A percentile compares a stretch with the other conserved stretches of the same genome.
Evolutionary conservation across 768 basidiomycete species (phyloP).

Genomic region (Suillus subluteus): DNA sequence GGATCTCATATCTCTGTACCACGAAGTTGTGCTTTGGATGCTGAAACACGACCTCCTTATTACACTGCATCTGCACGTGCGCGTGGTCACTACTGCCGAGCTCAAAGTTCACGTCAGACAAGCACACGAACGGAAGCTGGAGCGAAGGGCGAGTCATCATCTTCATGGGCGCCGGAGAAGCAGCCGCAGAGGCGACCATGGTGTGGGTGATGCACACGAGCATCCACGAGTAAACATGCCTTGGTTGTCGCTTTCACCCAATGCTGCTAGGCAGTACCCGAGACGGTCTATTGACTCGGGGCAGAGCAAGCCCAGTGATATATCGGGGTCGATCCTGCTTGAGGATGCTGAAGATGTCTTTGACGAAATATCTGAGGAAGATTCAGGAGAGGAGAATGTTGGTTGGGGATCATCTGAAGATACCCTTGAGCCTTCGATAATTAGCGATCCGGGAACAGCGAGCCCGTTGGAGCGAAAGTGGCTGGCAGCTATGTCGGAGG

Average conservation of each 20-base stretch:
- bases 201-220: conserved; percentile 13
- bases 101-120: conserved; percentile 73
- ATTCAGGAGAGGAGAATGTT: conserved; percentile 48
- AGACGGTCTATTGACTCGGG: conserved; percentile 52
- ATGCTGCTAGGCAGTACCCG: conserved; percentile 49
- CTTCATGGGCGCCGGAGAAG: conserved; percentile 27
- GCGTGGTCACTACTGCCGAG: conserved; percentile 76
- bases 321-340: conserved; percentile 30
- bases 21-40: conserved; percentile 90
- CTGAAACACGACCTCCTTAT: conserved; percentile 84
- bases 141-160: conserved; percentile 24
- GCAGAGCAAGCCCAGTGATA: conserved; percentile 43
- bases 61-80: conserved; percentile 83
- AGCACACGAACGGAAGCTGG: conserved; percentile 42
- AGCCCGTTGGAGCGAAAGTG: conserved; percentile 79
- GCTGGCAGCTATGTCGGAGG: conserved; percentile 90
- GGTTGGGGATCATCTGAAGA: conserved; percentile 56
- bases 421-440: conserved; percentile 62
- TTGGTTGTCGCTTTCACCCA: conserved; percentile 62
- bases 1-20: conserved; percentile 69
- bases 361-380: conserved; percentile 39
- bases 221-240: conserved; percentile 29
- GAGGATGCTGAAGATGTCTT: conserved; percentile 38
- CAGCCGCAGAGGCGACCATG: conserved; percentile 21
- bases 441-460: conserved; percentile 81